Conservation (phyloP, 208 protist species). For the Leishmania major region DNA sequence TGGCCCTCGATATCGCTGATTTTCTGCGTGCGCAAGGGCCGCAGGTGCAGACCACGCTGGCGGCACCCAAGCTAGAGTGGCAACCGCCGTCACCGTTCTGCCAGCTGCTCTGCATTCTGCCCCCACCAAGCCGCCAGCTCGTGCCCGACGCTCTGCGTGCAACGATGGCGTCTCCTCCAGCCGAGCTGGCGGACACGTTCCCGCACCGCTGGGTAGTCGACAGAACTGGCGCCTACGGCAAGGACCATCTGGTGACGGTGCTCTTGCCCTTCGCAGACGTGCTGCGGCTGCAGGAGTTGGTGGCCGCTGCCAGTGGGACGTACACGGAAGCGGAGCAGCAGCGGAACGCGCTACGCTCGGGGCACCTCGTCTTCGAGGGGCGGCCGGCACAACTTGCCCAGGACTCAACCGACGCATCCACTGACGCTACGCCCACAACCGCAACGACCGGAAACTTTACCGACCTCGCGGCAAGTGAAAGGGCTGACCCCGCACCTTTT, state of each 20-base stretch:
- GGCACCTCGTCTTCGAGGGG: conserved; percentile 38
- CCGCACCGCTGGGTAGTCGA: conserved; percentile 71
- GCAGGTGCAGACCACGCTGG: conserved; percentile 37
- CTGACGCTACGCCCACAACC: not conserved
- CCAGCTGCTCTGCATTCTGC: conserved; percentile 85
- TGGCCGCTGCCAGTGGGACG: conserved; percentile 12
- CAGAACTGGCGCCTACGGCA: conserved; percentile 53
- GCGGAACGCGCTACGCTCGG: conserved; percentile 24
- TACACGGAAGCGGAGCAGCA: conserved; percentile 46
- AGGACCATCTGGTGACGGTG: conserved; percentile 72
- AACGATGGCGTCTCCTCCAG: conserved; percentile 47
- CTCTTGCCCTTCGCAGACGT: conserved; percentile 77
- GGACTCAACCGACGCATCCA: not conserved
- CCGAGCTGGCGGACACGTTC: conserved; percentile 59
- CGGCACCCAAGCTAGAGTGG: conserved; percentile 38
- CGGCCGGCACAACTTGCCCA: not conserved
- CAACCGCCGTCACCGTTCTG: conserved; percentile 55
- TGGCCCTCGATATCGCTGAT: conserved; percentile 65
- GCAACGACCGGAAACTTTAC: not conserved
- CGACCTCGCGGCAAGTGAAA: not conserved
- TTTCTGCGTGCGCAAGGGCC: conserved; percentile 45
- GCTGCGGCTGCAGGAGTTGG: conserved; percentile 38
- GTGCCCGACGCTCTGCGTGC: conserved; percentile 53
- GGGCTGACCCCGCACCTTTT: not conserved
- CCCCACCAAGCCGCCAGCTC: conserved; percentile 52